These are phyloP conservation scores for Linderina pennispora DNA, from an alignment of 192 early-diverging fungal species.

Conservation along the genomic window DNA sequence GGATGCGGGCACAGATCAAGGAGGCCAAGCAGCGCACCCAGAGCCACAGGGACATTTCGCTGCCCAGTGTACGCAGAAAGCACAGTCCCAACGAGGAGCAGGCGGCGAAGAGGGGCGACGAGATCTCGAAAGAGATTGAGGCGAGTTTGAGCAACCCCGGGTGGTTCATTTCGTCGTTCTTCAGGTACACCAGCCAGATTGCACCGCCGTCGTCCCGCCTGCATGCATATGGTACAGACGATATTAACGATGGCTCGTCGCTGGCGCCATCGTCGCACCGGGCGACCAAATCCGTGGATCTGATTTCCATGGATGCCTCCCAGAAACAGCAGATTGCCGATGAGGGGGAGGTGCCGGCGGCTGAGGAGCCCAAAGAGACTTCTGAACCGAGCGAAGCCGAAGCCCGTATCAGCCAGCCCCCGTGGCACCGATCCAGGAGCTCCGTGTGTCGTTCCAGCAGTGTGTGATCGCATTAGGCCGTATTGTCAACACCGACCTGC, in stretches of 20 bases:
- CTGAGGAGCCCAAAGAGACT: neutral
- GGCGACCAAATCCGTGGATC: constrained; percentile 14
- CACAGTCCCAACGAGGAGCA: neutral
- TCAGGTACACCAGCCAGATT: constrained; percentile 26
- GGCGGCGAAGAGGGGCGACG: constrained; percentile 7
- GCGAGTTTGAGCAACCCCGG: constrained; percentile 40
- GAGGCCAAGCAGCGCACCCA: constrained; percentile 36
- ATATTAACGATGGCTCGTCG: constrained; percentile 1
- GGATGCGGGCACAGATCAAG: constrained; percentile 51
- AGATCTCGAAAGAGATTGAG: constrained; percentile 20
- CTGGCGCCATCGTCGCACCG: constrained; percentile 1
- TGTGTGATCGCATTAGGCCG: constrained; percentile 71
- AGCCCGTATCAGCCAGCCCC: neutral
- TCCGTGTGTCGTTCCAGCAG: constrained; percentile 68
- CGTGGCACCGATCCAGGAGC: constrained; percentile 9
- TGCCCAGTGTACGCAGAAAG: constrained; percentile 2
- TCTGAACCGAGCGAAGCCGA: constrained; percentile 30
- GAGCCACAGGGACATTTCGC: constrained; percentile 29
- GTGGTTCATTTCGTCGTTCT: constrained; percentile 43
- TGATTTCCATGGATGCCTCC: too few relatives aligned
- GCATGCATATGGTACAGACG: constrained; percentile 7
- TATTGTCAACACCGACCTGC: constrained; percentile 70
- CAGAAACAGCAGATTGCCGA: too few relatives aligned
- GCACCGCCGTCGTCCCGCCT: constrained; percentile 28
- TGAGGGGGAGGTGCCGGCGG: too few relatives aligned